These are phyloP conservation scores for Articulospora tetracladia DNA, from an alignment of 495 filamentous ascomycete genomes.

Conservation along the genomic window DNA sequence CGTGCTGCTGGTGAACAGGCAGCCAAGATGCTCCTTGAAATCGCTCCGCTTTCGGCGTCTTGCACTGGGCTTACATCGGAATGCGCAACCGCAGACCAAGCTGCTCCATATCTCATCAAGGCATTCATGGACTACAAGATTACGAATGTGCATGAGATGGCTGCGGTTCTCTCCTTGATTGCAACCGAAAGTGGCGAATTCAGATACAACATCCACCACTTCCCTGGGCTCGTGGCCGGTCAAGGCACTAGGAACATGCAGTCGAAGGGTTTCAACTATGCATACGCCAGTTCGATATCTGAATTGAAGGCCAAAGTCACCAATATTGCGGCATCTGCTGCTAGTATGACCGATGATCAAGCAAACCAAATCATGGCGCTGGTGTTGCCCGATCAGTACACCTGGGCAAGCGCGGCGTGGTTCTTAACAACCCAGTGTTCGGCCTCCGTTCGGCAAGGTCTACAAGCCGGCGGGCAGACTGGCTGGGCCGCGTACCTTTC, in stretches of 20 bases:
- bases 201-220: constrained; percentile 63
- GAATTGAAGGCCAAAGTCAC: constrained; percentile 38
- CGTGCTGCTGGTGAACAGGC: constrained; percentile 1
- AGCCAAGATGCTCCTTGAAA: constrained; percentile 11
- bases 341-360: constrained; percentile 24
- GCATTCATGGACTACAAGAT: constrained; percentile 57
- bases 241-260: constrained; percentile 87
- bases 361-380: constrained; percentile 51
- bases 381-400: constrained; percentile 54
- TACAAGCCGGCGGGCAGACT: constrained; percentile 47
- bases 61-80: constrained; percentile 36
- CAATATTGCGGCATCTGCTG: constrained; percentile 27
- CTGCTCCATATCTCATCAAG: constrained; percentile 49
- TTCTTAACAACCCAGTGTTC: constrained; percentile 65
- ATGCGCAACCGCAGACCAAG: constrained; percentile 63
- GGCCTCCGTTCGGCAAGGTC: constrained; percentile 41
- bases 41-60: constrained; percentile 20
- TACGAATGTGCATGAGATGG: constrained; percentile 49
- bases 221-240: constrained; percentile 51
- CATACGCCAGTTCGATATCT: constrained; percentile 59
- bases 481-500: constrained; percentile 60
- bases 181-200: constrained; percentile 67
- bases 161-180: constrained; percentile 60
- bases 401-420: constrained; percentile 76
- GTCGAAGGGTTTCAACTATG: constrained; percentile 50